These are phyloP conservation scores for Silybum marianum DNA, from an alignment of 129 eudicot species.

Conservation along the genomic window DNA sequence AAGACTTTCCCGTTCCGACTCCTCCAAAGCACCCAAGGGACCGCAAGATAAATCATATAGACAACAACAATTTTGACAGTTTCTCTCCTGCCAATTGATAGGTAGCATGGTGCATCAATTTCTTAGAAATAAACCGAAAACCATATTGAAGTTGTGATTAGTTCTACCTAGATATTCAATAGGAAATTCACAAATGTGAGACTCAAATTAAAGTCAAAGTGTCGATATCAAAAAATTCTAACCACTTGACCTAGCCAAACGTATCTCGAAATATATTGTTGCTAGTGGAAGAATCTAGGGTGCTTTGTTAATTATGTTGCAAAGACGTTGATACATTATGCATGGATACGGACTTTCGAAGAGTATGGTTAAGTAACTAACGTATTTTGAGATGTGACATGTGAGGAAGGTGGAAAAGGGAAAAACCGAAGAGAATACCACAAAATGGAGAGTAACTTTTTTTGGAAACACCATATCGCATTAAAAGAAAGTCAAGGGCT, in stretches of 20 bases:
- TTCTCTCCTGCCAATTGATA: not conserved
- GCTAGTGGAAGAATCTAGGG: no score
- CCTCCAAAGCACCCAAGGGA: no score
- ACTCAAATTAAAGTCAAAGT: no score
- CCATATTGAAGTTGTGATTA: not conserved
- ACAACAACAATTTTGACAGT: no score
- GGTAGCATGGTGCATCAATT: constrained; percentile 3
- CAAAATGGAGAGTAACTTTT: no score
- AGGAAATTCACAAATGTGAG: not conserved
- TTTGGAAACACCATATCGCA: no score
- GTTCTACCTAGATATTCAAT: not conserved
- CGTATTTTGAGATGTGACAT: not conserved
- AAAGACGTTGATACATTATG: no score
- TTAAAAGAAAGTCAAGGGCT: no score
- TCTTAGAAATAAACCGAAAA: not conserved
- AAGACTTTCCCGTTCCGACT: no score
- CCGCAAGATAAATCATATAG: no score
- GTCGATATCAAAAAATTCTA: not conserved
- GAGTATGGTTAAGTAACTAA: not conserved
- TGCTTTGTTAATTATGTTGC: no score
- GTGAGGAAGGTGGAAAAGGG: not conserved
- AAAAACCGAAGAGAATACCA: not conserved
- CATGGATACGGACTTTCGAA: not conserved
- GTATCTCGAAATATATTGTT: not conserved
- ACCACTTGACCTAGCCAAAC: not conserved